These are phyloP conservation scores for Thymus quinquecostatus DNA, from an alignment of 257 asterid genomes.

Conservation along the genomic window DNA sequence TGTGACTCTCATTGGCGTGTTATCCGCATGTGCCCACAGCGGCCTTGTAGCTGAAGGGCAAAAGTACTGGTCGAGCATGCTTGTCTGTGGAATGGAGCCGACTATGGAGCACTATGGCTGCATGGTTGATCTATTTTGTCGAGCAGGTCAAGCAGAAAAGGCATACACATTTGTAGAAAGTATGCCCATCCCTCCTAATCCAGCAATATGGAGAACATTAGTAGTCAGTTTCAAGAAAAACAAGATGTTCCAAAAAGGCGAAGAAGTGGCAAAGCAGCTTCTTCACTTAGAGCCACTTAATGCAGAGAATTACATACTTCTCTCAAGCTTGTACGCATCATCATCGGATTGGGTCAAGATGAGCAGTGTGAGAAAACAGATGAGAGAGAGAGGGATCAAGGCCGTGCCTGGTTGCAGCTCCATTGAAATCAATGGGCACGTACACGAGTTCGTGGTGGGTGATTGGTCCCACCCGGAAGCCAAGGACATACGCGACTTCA, in stretches of 20 bases:
- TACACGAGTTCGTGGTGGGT: conserved; percentile 68
- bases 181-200: conserved; percentile 60
- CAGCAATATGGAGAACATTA: conserved; percentile 65
- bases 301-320: conserved; percentile 68
- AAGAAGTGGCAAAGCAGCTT: conserved; percentile 49
- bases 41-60: conserved; percentile 60
- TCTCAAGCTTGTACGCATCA: conserved; percentile 64
- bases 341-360: conserved; percentile 60
- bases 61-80: conserved; percentile 63
- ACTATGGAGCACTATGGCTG: conserved; percentile 74
- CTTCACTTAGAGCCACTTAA: conserved; percentile 60
- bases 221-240: conserved; percentile 64
- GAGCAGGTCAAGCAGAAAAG: conserved; percentile 49
- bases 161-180: conserved; percentile 51
- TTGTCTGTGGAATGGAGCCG: conserved; percentile 60
- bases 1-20: conserved; percentile 61
- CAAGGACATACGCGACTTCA: conserved; percentile 41
- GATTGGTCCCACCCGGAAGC: conserved; percentile 67
- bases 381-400: conserved; percentile 61
- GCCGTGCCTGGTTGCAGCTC: conserved; percentile 65
- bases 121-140: conserved; percentile 70
- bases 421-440: conserved; percentile 59
- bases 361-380: conserved; percentile 57
- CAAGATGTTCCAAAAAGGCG: conserved; percentile 53
- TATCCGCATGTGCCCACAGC: conserved; percentile 67